These are phyloP conservation scores for Coemansia brasiliensis DNA, from an alignment of 192 early-diverging fungal species.

Conservation along the genomic window DNA sequence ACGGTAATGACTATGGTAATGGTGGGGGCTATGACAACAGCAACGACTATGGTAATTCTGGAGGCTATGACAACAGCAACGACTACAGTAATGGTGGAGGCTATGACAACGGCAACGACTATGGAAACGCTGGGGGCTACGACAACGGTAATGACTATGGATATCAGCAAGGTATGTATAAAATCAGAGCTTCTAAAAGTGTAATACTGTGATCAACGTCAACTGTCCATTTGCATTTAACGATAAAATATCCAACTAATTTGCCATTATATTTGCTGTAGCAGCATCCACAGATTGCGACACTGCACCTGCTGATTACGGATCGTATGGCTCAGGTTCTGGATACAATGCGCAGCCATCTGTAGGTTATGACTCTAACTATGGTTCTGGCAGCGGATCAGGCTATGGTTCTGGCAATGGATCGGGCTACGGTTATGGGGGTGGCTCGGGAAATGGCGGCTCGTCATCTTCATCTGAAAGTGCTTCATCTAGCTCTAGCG, in stretches of 20 bases:
- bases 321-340: slow-evolving; percentile 9
- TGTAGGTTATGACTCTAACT: neutral
- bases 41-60: neutral
- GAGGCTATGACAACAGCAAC: neutral
- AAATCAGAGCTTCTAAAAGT: no score
- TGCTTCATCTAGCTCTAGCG: neutral
- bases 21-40: neutral
- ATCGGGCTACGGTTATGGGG: slow-evolving; percentile 7
- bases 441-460: neutral
- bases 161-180: no score
- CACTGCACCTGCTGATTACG: slow-evolving; percentile 6
- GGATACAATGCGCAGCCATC: slow-evolving; percentile 2
- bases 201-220: no score
- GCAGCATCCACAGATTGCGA: neutral
- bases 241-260: no score
- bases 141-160: neutral
- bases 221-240: no score
- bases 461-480: neutral
- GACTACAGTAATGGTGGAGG: neutral
- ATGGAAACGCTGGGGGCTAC: neutral
- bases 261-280: neutral
- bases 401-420: slow-evolving; percentile 6
- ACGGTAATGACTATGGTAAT: neutral
- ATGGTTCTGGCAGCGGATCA: slow-evolving; percentile 5
- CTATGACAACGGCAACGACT: neutral